phyloP scores from a whole-genome alignment of 2,329 filamentous ascomycete species.

The Pyrenophora seminiperda region DNA sequence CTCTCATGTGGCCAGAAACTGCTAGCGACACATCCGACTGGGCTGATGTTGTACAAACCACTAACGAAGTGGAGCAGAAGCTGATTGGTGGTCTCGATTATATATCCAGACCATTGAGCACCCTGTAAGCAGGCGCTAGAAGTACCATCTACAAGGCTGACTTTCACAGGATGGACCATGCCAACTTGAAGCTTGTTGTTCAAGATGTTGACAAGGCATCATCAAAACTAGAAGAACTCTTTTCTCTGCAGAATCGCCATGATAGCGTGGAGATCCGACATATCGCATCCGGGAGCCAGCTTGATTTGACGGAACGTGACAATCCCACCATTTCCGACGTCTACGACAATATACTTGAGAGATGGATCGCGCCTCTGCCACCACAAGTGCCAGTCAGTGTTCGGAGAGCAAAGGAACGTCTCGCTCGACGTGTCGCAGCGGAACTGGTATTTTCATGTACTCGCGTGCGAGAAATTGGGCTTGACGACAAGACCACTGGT shows the following conservation, averaged over 20 bases:
- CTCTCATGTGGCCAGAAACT: conserved; percentile 10
- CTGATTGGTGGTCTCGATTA: conserved; percentile 11
- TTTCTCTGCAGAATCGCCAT: conserved; percentile 3
- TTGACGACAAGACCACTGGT: conserved; percentile 3
- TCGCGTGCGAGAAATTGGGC: conserved; percentile 19
- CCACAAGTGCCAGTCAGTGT: conserved; percentile 26
- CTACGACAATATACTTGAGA: conserved; percentile 41
- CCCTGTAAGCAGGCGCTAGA: conserved; percentile 28
- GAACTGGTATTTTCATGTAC: conserved; percentile 47
- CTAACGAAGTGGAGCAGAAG: conserved; percentile 19
- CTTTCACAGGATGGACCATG: conserved; percentile 28
- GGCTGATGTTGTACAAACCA: conserved; percentile 20
- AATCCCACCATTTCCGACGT: conserved; percentile 28
- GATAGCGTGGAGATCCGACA: conserved; percentile 14
- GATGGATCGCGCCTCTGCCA: conserved; percentile 41
- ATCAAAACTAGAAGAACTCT: conserved; percentile 25
- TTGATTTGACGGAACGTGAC: conserved; percentile 16
- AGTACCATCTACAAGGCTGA: conserved; percentile 7
- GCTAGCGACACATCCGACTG: neutral
- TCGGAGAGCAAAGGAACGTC: conserved; percentile 38
- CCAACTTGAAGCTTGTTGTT: conserved; percentile 22
- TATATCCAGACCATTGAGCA: conserved; percentile 18
- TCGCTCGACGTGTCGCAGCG: conserved; percentile 44
- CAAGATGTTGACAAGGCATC: conserved; percentile 42
- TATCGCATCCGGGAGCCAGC: conserved; percentile 24